Evolutionary conservation across 805 yeast species (phyloP), one percentile per base, ranked within the genome.

Genomic region (Candida ascalaphidarum): DNA sequence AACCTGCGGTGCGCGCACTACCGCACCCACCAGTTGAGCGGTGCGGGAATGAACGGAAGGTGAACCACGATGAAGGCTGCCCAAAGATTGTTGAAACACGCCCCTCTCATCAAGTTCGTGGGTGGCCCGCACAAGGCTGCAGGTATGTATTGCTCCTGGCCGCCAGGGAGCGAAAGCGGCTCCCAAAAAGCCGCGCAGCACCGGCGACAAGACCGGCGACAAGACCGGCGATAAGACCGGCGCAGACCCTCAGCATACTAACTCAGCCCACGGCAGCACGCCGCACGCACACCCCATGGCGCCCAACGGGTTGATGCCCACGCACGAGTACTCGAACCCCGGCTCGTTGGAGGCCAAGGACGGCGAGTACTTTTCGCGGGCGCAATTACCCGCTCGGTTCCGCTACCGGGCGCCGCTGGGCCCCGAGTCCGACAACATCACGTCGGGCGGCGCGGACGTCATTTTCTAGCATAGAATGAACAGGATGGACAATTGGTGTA

Each of bases 31-130:
- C n/a, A n/a, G n/a, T n/a, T n/a, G n/a, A n/a, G n/a, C n/a, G n/a
- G n/a, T n/a, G n/a, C n/a, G n/a, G n/a, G n/a, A n/a, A n/a, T n/a
- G n/a, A n/a, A n/a, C n/a, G n/a, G n/a, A n/a, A n/a, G n/a, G n/a
- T n/a, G 8, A 8, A 9, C 15, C 27, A 33, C 24, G 21, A 62
- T 62, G 69, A 61, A 46, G 43, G 41, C 48, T 24, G 39, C 60
- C 13, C 33, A 47, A 16, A 43, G 51, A 30, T 43, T 60, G 35
- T 46, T 58, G 30, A 52, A 60, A 40, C 68, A 72, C 48, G 63
- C 68, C 14, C 96, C 94, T 11, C 63, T 77, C 52, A 89, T 89
- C 58, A 81, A 79, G 48, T 89, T 89, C 50, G 71, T 85, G 26
- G 96, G 96, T 23, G 86, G 86, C 26, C 79, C 85, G 27, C 84